Conservation (phyloP, 768 basidiomycete species). For the Hemileccinum rubropunctum region DNA sequence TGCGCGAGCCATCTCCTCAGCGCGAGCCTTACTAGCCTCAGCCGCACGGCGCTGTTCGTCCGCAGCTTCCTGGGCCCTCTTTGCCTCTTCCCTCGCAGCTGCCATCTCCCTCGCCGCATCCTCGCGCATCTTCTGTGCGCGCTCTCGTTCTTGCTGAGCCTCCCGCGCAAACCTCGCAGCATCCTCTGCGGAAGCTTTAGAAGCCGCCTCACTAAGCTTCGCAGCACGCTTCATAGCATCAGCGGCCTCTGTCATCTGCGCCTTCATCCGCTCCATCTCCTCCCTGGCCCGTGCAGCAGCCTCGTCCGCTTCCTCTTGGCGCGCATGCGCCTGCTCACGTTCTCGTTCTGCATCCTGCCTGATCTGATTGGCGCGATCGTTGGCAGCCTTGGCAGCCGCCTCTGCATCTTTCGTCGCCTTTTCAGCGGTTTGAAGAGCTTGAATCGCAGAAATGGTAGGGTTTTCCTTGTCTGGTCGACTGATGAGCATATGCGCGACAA, state of each 20-base stretch:
- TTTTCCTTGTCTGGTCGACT: not conserved
- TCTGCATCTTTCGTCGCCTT: too few relatives aligned
- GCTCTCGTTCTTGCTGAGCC: slow-evolving; percentile 6
- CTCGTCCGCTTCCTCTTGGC: slow-evolving; percentile 11
- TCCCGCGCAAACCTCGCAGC: not conserved
- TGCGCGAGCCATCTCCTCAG: slow-evolving; percentile 3
- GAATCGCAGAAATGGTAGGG: not conserved
- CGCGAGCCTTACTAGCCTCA: slow-evolving; percentile 3
- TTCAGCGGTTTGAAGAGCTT: slow-evolving; percentile 8
- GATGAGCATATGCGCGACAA: too few relatives aligned
- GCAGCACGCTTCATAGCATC: not conserved
- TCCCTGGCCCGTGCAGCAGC: not conserved
- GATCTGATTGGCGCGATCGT: not conserved
- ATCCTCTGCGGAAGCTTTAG: slow-evolving; percentile 8
- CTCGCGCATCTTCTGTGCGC: not conserved
- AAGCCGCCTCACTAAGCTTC: slow-evolving; percentile 4
- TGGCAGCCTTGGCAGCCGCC: slow-evolving; percentile 4
- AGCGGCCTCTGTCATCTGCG: slow-evolving; percentile 6
- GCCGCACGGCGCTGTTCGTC: slow-evolving; percentile 13
- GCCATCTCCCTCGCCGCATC: slow-evolving; percentile 5
- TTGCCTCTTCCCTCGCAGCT: slow-evolving; percentile 9
- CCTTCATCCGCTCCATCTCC: slow-evolving; percentile 4
- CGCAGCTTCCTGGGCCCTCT: slow-evolving; percentile 3
- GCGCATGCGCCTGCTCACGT: not conserved
- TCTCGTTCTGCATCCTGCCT: slow-evolving; percentile 5